Percentiles rank a stretch among this genome's conserved stretches.
Evolutionary conservation across 441 rosid genomes (phyloP).

Genomic region (Manihot esculenta): DNA sequence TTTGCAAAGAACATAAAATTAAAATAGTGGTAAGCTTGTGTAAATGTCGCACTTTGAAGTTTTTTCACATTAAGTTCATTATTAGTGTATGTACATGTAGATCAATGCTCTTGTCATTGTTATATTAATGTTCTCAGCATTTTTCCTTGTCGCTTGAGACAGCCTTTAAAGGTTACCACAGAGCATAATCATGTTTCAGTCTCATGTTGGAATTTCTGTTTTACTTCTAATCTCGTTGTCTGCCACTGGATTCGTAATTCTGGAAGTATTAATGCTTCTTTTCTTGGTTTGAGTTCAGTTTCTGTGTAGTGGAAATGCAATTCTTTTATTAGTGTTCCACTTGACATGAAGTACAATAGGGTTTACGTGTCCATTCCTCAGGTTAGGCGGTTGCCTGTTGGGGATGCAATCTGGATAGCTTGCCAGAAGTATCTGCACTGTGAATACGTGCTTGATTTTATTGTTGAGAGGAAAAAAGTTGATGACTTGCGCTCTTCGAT

Average conservation of each 20-base stretch:
- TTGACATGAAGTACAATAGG: slow-evolving; percentile 14
- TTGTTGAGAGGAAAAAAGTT: slow-evolving; percentile 89
- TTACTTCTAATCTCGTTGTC: neutral
- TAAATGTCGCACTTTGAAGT: neutral
- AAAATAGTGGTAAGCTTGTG: slow-evolving; percentile 55
- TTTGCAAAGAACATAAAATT: slow-evolving; percentile 68
- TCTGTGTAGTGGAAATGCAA: too few relatives aligned
- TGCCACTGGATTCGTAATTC: neutral
- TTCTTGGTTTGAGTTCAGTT: neutral
- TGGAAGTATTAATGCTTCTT: neutral
- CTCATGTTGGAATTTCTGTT: neutral
- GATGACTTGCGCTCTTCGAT: slow-evolving; percentile 85
- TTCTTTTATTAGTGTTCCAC: neutral
- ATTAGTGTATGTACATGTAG: neutral
- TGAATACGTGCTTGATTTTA: slow-evolving; percentile 91
- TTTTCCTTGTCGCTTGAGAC: neutral
- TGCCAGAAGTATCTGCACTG: slow-evolving; percentile 53
- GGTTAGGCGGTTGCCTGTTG: slow-evolving; percentile 86
- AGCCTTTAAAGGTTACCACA: neutral
- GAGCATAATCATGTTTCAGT: neutral
- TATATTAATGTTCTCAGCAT: neutral
- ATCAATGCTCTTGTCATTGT: neutral
- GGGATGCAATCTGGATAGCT: slow-evolving; percentile 93
- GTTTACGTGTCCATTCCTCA: slow-evolving; percentile 26
- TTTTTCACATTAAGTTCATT: neutral